Percentiles rank a stretch among this genome's conserved stretches.
phyloP scores from a whole-genome alignment of 2,329 filamentous ascomycete genomes.

The Aspergillus viridinutans region DNA sequence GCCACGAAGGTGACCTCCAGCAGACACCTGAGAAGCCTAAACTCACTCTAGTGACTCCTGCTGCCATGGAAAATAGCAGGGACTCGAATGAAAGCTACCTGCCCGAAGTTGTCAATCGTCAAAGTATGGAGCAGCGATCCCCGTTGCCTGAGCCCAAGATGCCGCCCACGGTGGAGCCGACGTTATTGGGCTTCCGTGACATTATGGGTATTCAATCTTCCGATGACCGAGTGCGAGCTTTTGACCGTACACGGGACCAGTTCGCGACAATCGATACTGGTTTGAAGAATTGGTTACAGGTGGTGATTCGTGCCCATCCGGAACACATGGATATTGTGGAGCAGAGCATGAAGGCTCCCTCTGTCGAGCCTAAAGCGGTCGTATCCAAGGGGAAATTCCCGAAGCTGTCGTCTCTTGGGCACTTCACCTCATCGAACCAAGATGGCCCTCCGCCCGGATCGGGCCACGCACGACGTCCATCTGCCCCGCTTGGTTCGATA shows the following conservation, averaged over 20 bases:
- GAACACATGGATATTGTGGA: conserved; percentile 48
- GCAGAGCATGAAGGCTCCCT: conserved; percentile 30
- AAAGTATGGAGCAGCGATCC: conserved; percentile 7
- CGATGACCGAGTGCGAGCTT: conserved; percentile 67
- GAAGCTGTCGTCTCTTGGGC: conserved; percentile 35
- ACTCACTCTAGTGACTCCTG: conserved; percentile 29
- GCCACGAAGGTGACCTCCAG: conserved; percentile 5
- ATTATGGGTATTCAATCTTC: conserved; percentile 67
- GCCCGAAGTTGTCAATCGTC: conserved; percentile 11
- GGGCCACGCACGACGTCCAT: conserved; percentile 33
- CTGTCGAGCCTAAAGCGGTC: conserved; percentile 25
- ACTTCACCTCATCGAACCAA: conserved; percentile 25
- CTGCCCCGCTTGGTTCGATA: conserved; percentile 34
- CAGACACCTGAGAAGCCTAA: conserved; percentile 23
- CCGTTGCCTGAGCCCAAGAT: conserved; percentile 10
- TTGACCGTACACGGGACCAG: conserved; percentile 65
- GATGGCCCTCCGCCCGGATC: conserved; percentile 31
- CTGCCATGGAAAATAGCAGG: conserved; percentile 12
- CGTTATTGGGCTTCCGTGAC: conserved; percentile 64
- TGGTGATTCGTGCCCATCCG: conserved; percentile 48
- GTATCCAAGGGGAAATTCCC: conserved; percentile 38
- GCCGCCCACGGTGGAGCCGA: conserved; percentile 25
- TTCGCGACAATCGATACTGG: conserved; percentile 72
- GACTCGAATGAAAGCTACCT: conserved; percentile 10
- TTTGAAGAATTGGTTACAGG: conserved; percentile 57